These are phyloP conservation scores for Solanum raphanifolium DNA, from an alignment of 257 asterid species.

Conservation along the genomic window DNA sequence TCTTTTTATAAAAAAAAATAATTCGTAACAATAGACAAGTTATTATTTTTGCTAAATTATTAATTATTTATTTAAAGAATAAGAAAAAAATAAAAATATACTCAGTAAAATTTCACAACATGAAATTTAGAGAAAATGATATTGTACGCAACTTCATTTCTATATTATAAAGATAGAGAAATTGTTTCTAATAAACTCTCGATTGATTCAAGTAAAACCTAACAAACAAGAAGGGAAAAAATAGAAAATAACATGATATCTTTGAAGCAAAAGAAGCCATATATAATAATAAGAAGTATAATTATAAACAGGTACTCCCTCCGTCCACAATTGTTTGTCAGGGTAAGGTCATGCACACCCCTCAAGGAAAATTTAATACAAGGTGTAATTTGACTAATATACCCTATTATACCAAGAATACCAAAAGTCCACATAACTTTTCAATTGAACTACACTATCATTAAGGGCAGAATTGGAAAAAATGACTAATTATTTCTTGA, in stretches of 20 bases:
- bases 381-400: no score
- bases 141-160: fast-evolving
- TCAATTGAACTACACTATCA: no score
- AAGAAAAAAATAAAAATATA: not conserved
- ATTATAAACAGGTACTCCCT: no score
- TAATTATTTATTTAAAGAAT: not conserved
- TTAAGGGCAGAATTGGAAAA: no score
- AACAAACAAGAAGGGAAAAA: not conserved
- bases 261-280: not conserved
- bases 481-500: no score
- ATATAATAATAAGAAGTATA: not conserved
- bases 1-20: not conserved
- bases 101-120: fast-evolving
- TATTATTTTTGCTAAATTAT: not conserved
- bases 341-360: no score
- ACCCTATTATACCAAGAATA: no score
- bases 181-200: no score
- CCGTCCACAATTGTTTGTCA: no score
- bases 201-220: not conserved
- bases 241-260: not conserved
- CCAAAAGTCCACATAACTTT: no score
- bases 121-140: fast-evolving
- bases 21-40: not conserved
- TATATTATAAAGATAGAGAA: not conserved
- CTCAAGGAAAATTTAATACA: no score